Base-by-base conservation (phyloP, 176 grass and related monocot species). In the Oryza officinalis region DNA sequence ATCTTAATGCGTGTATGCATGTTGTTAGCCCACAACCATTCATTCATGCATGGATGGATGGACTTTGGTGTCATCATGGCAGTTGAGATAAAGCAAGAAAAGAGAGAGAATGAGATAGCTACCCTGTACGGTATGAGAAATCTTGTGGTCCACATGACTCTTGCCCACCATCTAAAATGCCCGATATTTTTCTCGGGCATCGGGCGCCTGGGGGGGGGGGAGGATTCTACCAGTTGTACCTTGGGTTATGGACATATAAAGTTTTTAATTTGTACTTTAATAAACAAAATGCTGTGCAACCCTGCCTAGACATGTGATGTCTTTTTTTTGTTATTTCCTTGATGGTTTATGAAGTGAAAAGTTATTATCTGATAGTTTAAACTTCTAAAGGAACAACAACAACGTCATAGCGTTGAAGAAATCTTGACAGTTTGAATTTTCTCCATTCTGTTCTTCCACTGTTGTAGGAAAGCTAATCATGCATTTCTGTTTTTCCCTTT, bases 401-500 rank as follows among this genome's bases (percentile, higher is more conserved):
- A 67, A 37, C 71, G 35, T 78, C 54, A 20, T 4, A 61, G 33
- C 73, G 26, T 44, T 43, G 13, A 65, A 71, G 76, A 81, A 54
- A 67, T 43, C 41, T 38, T 71, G 13, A 15, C 13, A 44, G 22
- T 52, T 77, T 28, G 8, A 77, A 81, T 86, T 28, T 67, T 82
- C 54, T 59, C 65, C 65, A 66, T 28, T 77, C 90, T 84, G 61
- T 63, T 63, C 54, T 61, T 88, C 33, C 43, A 68, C 41, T 69
- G 27, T 69, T 38, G n/a, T 79, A 80, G 31, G 33, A 45, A 83
- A 87, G 25, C 83, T 78, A 47, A 87, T 27, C 25, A 20, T 52
- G 69, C 60, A 17, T 88, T 72, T 6, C 54, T 79, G n/a, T 27
- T 49, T 72, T 49, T 41, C 40, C 40, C 40, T 41, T 74, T 28